Evolutionary conservation across 2,329 filamentous ascomycete genomes (phyloP), one percentile per base, ranked within the genome.

Genomic region (Diaporthe citrichinensis): DNA sequence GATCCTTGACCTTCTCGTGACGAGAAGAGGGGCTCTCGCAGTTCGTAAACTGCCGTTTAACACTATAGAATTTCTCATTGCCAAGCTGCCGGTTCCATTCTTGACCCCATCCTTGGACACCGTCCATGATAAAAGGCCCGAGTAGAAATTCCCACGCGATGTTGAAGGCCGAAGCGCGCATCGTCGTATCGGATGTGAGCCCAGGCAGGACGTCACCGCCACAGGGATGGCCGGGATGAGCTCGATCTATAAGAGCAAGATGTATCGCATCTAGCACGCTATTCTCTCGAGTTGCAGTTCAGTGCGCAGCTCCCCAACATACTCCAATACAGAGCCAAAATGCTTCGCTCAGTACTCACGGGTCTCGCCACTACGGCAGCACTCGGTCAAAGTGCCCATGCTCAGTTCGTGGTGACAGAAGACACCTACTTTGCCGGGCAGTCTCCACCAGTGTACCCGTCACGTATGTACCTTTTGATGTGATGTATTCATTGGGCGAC

Each of bases 361-460:
- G 65, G 65, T 28, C 65, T 69, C 65, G 65, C 65, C 65, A 41
- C 46, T 2, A 23, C 65, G 65, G 65, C 65, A n/a, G 49, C 46
- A 8, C 65, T 69, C 65, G 49, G 65, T 28, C 65, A 69, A 17
- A 39, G 28, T 55, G 65, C 65, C 15, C 34, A 55, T n/a, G 65
- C 65, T 39, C 65, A 69, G n/a, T 69, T 69, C 3, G 65, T 69
- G 34, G 65, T 69, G 8, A 55, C 65, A 39, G 49, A 69, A 39
- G 86, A 90, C 77, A 77, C 80, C 0, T 83, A 84, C 74, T 90
- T 90, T 72, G 88, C 88, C 74, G 88, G 88, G 51, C 82, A 86
- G 77, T 89, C 87, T 15, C 86, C 87, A 39, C 84, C 87, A 0
- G 85, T 89, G 0, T 89, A 90, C 78, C 88, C 88, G 4, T 87